Percentiles rank a stretch among this genome's conserved stretches.
Conservation (phyloP, 345 rosid genomes). For the Clarkia xantiana region DNA sequence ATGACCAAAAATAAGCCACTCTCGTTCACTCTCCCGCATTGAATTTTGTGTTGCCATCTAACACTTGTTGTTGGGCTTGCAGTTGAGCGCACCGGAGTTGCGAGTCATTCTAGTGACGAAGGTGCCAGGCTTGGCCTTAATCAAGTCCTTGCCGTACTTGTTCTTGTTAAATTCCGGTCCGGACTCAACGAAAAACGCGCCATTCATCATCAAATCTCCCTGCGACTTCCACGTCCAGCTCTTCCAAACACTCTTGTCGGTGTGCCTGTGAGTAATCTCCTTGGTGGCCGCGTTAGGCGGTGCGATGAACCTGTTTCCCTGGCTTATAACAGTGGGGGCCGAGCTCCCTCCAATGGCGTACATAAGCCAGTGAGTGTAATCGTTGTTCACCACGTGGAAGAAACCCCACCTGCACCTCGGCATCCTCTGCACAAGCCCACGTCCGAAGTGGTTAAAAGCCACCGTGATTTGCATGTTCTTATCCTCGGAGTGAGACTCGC, state of each 20-base stretch:
- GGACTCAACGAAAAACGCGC: slow-evolving; percentile 52
- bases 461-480: slow-evolving; percentile 35
- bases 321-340: slow-evolving; percentile 34
- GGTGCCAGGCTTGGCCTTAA: slow-evolving; percentile 34
- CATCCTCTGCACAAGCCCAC: slow-evolving; percentile 41
- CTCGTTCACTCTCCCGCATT: neutral
- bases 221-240: slow-evolving; percentile 61
- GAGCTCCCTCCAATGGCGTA: slow-evolving; percentile 48
- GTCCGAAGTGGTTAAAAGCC: slow-evolving; percentile 48
- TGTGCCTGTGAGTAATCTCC: slow-evolving; percentile 29
- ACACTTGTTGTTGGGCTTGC: slow-evolving; percentile 11
- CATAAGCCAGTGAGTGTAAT: slow-evolving; percentile 49
- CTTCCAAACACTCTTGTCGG: slow-evolving; percentile 25
- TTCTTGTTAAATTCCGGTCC: slow-evolving; percentile 16
- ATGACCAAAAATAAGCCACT: neutral
- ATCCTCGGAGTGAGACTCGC: slow-evolving; percentile 17
- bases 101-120: slow-evolving; percentile 31
- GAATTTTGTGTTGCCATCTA: slow-evolving; percentile 1
- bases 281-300: slow-evolving; percentile 20
- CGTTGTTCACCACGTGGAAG: slow-evolving; percentile 47
- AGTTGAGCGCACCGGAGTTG: slow-evolving; percentile 36
- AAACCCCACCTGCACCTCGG: slow-evolving; percentile 40
- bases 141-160: slow-evolving; percentile 10
- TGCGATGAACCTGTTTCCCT: slow-evolving; percentile 49
- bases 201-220: slow-evolving; percentile 49